phyloP scores from a whole-genome alignment of 2,329 filamentous ascomycete genomes.

The Davidsoniella australis region DNA sequence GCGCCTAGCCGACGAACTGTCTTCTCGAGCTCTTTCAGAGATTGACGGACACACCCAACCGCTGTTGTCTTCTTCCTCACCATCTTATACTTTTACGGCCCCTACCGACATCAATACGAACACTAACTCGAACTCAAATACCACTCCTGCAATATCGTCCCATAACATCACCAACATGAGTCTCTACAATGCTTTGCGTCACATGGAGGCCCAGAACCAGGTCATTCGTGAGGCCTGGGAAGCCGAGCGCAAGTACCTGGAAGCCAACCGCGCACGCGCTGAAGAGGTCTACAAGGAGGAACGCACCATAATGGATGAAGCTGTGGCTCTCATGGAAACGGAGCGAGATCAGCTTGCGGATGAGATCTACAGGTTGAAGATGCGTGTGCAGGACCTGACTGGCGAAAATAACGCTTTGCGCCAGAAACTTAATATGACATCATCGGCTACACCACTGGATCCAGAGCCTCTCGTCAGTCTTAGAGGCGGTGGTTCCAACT shows the following conservation, averaged over 20 bases:
- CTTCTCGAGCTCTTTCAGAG: background rate
- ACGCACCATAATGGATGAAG: conserved; percentile 34
- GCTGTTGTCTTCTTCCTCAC: background rate
- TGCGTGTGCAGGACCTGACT: conserved; percentile 22
- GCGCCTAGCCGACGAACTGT: conserved; percentile 1
- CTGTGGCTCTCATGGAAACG: conserved; percentile 28
- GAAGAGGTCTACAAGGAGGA: conserved; percentile 40
- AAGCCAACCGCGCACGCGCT: conserved; percentile 34
- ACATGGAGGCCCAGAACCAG: conserved; percentile 26
- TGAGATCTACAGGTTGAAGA: conserved; percentile 26
- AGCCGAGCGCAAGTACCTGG: conserved; percentile 34
- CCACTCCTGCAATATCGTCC: background rate
- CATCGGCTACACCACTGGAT: background rate
- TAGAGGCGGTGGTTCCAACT: conserved; percentile 10
- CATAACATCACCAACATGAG: conserved; percentile 5
- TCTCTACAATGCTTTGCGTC: conserved; percentile 18
- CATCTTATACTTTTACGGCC: conserved; percentile 1
- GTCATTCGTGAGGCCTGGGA: conserved; percentile 33
- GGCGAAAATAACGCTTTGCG: conserved; percentile 22
- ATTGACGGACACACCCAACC: background rate
- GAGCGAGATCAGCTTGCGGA: conserved; percentile 26
- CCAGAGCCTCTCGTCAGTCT: background rate
- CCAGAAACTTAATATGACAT: background rate
- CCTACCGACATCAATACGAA: background rate
- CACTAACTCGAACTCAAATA: background rate